Conservation (phyloP, 1,284 basidiomycete genomes). For the Exobasidium rhododendri region DNA sequence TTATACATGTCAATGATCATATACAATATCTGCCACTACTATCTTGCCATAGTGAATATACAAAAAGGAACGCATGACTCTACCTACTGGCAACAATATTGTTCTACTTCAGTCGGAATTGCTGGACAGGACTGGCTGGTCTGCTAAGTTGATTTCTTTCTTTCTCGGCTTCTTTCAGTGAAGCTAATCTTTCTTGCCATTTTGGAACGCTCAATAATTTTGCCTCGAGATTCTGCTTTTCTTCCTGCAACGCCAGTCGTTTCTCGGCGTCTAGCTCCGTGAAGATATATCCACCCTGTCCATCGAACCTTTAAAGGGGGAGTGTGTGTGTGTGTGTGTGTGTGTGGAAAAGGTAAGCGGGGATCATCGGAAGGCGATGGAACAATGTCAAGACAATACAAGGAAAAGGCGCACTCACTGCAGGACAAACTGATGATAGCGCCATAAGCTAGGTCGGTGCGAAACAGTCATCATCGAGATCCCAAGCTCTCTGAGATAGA, state of each 20-base stretch:
- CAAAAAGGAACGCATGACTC: too few relatives aligned
- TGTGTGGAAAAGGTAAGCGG: neutral
- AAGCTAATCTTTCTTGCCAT: constrained; percentile 72
- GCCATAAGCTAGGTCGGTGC: constrained; percentile 77
- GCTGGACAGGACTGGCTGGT: constrained; percentile 1
- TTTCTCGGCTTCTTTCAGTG: constrained; percentile 60
- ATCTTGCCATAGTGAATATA: too few relatives aligned
- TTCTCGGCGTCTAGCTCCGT: constrained; percentile 87
- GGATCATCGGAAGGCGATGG: neutral
- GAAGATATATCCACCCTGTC: constrained; percentile 65
- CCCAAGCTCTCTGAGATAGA: constrained; percentile 60
- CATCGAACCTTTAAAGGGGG: constrained; percentile 49
- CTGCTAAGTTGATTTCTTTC: constrained; percentile 1
- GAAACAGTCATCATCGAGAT: constrained; percentile 56
- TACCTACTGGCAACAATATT: too few relatives aligned
- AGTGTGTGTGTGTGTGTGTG: too few relatives aligned
- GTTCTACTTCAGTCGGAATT: too few relatives aligned
- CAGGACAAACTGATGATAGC: constrained; percentile 83
- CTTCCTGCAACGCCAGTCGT: constrained; percentile 84
- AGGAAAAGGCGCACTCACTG: constrained; percentile 55
- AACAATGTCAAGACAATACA: too few relatives aligned
- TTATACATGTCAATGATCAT: too few relatives aligned
- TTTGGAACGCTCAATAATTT: constrained; percentile 65
- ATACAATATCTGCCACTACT: too few relatives aligned
- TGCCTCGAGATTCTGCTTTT: constrained; percentile 63